phyloP scores from a whole-genome alignment of 2,329 filamentous ascomycete species.

The Pyrenophora graminea region DNA sequence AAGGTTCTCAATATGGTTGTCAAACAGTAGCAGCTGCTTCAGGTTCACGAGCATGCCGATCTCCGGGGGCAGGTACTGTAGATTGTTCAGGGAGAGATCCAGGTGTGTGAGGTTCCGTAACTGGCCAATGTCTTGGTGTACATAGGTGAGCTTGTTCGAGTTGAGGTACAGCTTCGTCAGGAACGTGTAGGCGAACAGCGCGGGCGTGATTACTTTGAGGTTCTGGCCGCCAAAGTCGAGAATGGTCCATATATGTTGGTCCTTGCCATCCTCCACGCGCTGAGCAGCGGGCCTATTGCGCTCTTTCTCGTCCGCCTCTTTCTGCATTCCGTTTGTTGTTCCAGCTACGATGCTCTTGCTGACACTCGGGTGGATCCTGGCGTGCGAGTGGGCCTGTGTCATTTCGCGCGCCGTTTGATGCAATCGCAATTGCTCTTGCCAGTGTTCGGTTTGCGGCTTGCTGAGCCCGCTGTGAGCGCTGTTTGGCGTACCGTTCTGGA shows the following conservation, averaged over 20 bases:
- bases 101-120: constrained; percentile 80
- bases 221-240: constrained; percentile 97
- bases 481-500: constrained; percentile 63
- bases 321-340: constrained; percentile 54
- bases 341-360: constrained; percentile 68
- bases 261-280: constrained; percentile 44
- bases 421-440: constrained; percentile 83
- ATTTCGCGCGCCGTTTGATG: constrained; percentile 74
- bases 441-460: constrained; percentile 71
- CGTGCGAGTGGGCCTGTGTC: constrained; percentile 75
- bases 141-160: constrained; percentile 81
- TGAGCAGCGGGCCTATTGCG: constrained; percentile 69
- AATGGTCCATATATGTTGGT: constrained; percentile 82
- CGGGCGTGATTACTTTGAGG: constrained; percentile 75
- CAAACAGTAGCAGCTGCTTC: constrained; percentile 82
- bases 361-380: constrained; percentile 69
- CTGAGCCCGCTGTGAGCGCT: constrained; percentile 60
- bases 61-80: constrained; percentile 81
- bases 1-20: constrained; percentile 82
- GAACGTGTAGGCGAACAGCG: constrained; percentile 85
- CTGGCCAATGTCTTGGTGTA: constrained; percentile 82
- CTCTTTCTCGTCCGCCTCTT: constrained; percentile 59
- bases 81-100: constrained; percentile 86
- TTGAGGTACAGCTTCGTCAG: constrained; percentile 90
- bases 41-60: constrained; percentile 96